A percentile compares a stretch with the other conserved stretches of the same genome.
phyloP scores from a whole-genome alignment of 2,329 filamentous ascomycete genomes.

The Fusarium cyanostomum region DNA sequence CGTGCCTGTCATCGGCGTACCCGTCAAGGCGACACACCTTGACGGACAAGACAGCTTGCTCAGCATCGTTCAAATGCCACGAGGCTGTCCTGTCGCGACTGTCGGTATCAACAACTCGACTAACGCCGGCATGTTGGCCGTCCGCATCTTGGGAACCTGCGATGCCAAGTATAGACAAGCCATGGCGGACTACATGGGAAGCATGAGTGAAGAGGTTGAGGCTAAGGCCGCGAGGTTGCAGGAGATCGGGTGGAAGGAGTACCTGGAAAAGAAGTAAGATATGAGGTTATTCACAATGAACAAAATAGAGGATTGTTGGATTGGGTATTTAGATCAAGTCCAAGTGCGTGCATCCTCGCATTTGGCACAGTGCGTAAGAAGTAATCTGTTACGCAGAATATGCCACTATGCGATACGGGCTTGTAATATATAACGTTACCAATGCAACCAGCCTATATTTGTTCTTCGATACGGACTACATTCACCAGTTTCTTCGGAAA shows the following conservation, averaged over 20 bases:
- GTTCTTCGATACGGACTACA: no score
- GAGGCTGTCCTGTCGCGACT: constrained; percentile 77
- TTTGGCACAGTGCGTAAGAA: no score
- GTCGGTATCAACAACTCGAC: constrained; percentile 84
- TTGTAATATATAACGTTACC: no score
- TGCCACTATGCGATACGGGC: no score
- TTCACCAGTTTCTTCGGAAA: no score
- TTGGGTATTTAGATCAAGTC: no score
- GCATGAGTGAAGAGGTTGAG: constrained; percentile 60
- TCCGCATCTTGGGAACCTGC: constrained; percentile 70
- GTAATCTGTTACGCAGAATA: no score
- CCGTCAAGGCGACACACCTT: constrained; percentile 76
- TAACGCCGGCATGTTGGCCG: constrained; percentile 78
- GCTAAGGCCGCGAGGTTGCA: constrained; percentile 68
- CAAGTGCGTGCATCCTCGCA: no score
- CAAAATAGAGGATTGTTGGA: no score
- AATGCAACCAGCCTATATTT: no score
- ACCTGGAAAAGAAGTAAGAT: background rate
- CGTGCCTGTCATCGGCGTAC: constrained; percentile 80
- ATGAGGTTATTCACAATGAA: no score
- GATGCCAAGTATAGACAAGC: constrained; percentile 69
- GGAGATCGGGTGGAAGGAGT: constrained; percentile 41
- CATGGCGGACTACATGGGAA: constrained; percentile 58
- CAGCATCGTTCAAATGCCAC: constrained; percentile 81
- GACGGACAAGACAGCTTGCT: constrained; percentile 77